Percentiles rank a stretch among this genome's conserved stretches.
Evolutionary conservation across 768 basidiomycete genomes (phyloP).

Genomic region (Leccinum aurantiacum): DNA sequence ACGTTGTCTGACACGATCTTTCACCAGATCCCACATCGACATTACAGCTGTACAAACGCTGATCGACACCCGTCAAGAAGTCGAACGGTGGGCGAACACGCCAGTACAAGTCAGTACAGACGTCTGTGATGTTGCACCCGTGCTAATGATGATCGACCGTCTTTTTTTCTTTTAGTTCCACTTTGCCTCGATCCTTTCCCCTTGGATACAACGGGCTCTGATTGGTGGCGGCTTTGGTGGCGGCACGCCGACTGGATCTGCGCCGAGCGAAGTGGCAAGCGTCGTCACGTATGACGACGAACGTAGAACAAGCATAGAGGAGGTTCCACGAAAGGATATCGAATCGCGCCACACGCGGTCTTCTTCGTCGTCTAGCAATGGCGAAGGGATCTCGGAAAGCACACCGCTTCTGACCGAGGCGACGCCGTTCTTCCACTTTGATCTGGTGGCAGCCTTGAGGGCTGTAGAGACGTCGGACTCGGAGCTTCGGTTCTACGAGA

Average conservation of each 20-base stretch:
- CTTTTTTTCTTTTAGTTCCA: constrained; percentile 63
- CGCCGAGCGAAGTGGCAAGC: constrained; percentile 67
- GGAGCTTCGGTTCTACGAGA: neutral
- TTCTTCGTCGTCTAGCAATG: neutral
- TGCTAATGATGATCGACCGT: neutral
- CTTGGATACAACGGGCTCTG: constrained; percentile 90
- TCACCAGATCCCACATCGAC: constrained; percentile 76
- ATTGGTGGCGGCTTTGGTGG: constrained; percentile 89
- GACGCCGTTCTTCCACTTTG: constrained; percentile 92
- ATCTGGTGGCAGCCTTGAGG: constrained; percentile 67
- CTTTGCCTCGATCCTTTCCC: constrained; percentile 88
- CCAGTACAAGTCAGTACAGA: constrained; percentile 58
- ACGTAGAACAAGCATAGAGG: constrained; percentile 19
- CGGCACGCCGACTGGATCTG: constrained; percentile 42
- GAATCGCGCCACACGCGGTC: constrained; percentile 32
- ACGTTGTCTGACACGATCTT: constrained; percentile 1
- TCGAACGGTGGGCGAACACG: constrained; percentile 85
- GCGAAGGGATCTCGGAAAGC: neutral
- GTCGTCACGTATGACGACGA: constrained; percentile 66
- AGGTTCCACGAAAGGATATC: constrained; percentile 26
- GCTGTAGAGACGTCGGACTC: constrained; percentile 55
- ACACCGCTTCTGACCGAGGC: constrained; percentile 46
- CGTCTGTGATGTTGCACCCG: neutral
- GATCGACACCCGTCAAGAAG: constrained; percentile 80
- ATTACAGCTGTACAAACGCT: constrained; percentile 90